A percentile compares a stretch with the other conserved stretches of the same genome.
These are phyloP conservation scores for Vaccinium corymbosum DNA, from an alignment of 148 eudicot genomes.

Conservation along the genomic window DNA sequence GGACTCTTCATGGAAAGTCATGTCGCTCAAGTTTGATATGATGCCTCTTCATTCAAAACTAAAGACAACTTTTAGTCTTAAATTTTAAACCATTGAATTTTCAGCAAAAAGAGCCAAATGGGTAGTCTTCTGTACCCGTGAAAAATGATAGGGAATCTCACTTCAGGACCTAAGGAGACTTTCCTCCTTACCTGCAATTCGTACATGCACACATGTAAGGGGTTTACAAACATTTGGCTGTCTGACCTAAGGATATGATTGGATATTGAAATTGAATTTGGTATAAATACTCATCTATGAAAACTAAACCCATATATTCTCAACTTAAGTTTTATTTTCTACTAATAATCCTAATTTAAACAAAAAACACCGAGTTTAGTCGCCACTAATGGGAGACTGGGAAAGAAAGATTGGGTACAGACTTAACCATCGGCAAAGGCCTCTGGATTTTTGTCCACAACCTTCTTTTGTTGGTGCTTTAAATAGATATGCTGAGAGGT, in stretches of 20 bases:
- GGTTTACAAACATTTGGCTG: slow-evolving; percentile 16
- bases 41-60: background rate
- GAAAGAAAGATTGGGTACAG: background rate
- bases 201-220: slow-evolving; percentile 32
- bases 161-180: slow-evolving; percentile 39
- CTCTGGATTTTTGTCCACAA: background rate
- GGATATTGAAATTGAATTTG: background rate
- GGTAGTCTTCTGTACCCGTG: slow-evolving; percentile 37
- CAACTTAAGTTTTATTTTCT: background rate
- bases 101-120: background rate
- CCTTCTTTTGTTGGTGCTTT: background rate
- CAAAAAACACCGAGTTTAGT: background rate
- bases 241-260: slow-evolving; percentile 6
- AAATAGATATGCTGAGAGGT: background rate
- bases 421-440: background rate
- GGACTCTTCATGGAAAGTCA: background rate
- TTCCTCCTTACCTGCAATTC: slow-evolving; percentile 37
- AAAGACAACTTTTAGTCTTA: background rate
- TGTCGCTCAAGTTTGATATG: background rate
- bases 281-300: background rate
- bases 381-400: background rate
- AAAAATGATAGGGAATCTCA: slow-evolving; percentile 38
- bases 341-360: background rate
- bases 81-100: background rate
- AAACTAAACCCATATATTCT: background rate